Conservation (phyloP, 1,139 yeast species). For the Martiniozyma asiatica region DNA sequence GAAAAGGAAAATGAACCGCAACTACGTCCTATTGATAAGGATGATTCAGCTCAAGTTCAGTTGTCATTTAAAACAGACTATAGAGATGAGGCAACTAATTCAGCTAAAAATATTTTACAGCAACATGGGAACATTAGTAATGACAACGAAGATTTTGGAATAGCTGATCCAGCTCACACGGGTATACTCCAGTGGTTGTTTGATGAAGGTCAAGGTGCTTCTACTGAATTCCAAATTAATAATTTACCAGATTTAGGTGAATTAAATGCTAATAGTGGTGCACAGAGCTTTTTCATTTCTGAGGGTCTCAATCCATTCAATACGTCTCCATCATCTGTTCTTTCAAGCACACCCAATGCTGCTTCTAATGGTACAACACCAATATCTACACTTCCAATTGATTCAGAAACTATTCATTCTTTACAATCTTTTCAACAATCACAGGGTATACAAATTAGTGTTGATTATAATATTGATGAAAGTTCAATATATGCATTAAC, state of each 20-base stretch:
- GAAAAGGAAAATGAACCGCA: background rate
- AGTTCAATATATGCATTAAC: slow-evolving; percentile 8
- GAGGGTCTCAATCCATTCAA: slow-evolving; percentile 17
- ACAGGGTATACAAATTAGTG: slow-evolving; percentile 9
- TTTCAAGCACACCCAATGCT: background rate
- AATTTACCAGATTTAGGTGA: slow-evolving; percentile 15
- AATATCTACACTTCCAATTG: background rate
- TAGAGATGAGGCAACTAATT: too few relatives aligned
- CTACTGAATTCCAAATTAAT: too few relatives aligned
- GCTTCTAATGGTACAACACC: background rate
- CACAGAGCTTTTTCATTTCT: slow-evolving; percentile 19
- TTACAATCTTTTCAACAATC: slow-evolving; percentile 10
- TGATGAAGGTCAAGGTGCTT: too few relatives aligned
- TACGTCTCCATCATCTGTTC: slow-evolving; percentile 14
- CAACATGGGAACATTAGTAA: too few relatives aligned
- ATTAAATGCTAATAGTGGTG: slow-evolving; percentile 14
- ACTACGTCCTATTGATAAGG: too few relatives aligned
- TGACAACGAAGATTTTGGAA: too few relatives aligned
- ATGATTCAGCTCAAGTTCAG: too few relatives aligned
- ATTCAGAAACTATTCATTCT: too few relatives aligned
- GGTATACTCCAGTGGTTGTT: too few relatives aligned
- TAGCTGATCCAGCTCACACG: too few relatives aligned
- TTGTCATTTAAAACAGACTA: too few relatives aligned
- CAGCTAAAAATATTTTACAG: too few relatives aligned
- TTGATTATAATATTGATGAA: slow-evolving; percentile 5